Percentiles rank a stretch among this genome's conserved stretches.
Evolutionary conservation across 768 basidiomycete species (phyloP).

Genomic region (Tulasnella calospora): DNA sequence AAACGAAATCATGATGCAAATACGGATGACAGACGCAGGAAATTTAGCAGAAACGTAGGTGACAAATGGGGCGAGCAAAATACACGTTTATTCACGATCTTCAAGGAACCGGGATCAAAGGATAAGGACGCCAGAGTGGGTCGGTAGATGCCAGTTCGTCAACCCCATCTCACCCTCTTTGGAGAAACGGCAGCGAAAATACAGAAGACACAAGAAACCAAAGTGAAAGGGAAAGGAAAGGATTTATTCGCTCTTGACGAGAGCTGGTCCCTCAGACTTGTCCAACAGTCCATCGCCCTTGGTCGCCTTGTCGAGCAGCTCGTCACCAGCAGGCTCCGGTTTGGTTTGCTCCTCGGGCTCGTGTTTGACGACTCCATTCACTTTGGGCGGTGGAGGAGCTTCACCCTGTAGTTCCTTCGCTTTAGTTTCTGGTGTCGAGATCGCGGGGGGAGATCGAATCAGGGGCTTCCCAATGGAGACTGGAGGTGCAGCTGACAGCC

Average conservation of each 20-base stretch:
- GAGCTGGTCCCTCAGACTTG: constrained; percentile 56
- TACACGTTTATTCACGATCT: neutral
- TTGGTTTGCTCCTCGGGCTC: constrained; percentile 42
- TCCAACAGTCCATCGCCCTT: constrained; percentile 63
- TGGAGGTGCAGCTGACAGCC: constrained; percentile 26
- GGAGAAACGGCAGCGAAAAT: neutral
- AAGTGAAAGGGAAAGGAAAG: neutral
- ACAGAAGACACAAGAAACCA: neutral
- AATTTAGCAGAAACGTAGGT: neutral
- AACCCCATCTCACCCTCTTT: neutral
- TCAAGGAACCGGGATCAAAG: neutral
- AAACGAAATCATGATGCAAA: neutral
- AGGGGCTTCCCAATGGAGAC: constrained; percentile 29
- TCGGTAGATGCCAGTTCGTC: neutral
- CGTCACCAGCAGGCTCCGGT: constrained; percentile 51
- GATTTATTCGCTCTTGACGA: constrained; percentile 27
- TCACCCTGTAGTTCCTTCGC: constrained; percentile 39
- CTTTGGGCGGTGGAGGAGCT: constrained; percentile 46
- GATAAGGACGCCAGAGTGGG: neutral
- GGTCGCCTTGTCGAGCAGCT: constrained; percentile 46
- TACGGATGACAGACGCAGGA: neutral
- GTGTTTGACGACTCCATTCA: constrained; percentile 46
- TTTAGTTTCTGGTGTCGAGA: constrained; percentile 15
- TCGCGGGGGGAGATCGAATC: constrained; percentile 23
- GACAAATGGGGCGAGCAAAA: neutral